Conservation (phyloP, 2,329 filamentous ascomycete genomes). For the Ophiostoma novo-ulmi region DNA sequence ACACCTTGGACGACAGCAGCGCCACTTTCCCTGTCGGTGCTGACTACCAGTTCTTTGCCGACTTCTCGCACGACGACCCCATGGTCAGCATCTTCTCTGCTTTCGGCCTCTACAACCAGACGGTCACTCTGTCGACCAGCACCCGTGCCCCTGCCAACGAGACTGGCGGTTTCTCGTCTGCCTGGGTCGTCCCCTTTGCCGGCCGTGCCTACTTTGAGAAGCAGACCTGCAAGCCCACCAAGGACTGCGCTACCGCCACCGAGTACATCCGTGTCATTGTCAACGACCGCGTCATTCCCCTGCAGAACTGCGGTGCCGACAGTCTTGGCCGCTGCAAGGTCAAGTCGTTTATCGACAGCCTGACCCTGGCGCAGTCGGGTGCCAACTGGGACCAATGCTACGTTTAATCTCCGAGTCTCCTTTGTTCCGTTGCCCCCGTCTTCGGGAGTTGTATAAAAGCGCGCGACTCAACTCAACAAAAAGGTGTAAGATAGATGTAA, state of each 20-base stretch:
- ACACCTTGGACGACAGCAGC: conserved; percentile 61
- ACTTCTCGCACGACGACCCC: conserved; percentile 89
- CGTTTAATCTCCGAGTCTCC: background rate
- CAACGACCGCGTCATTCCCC: conserved; percentile 73
- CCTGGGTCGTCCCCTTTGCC: conserved; percentile 78
- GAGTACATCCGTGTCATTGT: conserved; percentile 74
- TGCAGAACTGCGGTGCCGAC: conserved; percentile 67
- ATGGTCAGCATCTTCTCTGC: conserved; percentile 73
- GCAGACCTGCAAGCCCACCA: conserved; percentile 56
- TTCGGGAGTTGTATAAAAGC: background rate
- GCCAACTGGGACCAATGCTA: conserved; percentile 69
- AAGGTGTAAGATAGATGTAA: background rate
- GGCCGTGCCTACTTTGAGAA: conserved; percentile 82
- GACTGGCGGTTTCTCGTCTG: conserved; percentile 63
- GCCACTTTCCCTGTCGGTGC: conserved; percentile 67
- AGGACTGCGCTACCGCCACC: conserved; percentile 40
- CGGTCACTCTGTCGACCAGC: conserved; percentile 46
- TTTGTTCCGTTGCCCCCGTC: background rate
- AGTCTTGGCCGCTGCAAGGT: conserved; percentile 64
- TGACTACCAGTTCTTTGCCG: conserved; percentile 62
- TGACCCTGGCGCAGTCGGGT: conserved; percentile 66
- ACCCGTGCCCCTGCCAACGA: conserved; percentile 45
- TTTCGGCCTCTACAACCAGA: conserved; percentile 66
- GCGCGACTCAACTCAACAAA: background rate
- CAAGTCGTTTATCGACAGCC: conserved; percentile 64